A percentile compares a stretch with the other conserved stretches of the same genome.
These are phyloP conservation scores for Mytilinidion resinicola DNA, from an alignment of 495 filamentous ascomycete genomes.

Conservation along the genomic window DNA sequence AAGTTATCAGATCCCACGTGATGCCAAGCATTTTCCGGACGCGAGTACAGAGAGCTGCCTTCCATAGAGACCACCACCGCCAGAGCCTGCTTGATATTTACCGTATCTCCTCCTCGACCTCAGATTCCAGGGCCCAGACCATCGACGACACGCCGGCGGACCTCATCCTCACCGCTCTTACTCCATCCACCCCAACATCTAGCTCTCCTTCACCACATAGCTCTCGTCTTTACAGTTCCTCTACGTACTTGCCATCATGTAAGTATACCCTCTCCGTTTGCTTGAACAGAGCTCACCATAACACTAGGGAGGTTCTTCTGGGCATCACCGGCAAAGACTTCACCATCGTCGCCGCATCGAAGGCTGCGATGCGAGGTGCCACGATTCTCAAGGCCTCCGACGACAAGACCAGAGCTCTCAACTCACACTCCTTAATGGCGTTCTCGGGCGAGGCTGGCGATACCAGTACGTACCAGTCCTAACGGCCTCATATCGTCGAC, in stretches of 20 bases:
- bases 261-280: not conserved
- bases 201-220: not conserved
- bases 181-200: not conserved
- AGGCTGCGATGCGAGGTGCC: slow-evolving; percentile 93
- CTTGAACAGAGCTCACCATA: not conserved
- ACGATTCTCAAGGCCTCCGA: slow-evolving; percentile 94
- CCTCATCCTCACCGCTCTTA: not conserved
- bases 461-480: slow-evolving; percentile 58
- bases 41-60: too few relatives aligned
- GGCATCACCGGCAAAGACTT: slow-evolving; percentile 99
- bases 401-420: slow-evolving; percentile 89
- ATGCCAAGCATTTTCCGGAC: too few relatives aligned
- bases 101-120: too few relatives aligned
- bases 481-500: not conserved
- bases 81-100: too few relatives aligned
- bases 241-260: slow-evolving; percentile 1
- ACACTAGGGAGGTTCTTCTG: slow-evolving; percentile 88
- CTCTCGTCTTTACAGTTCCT: not conserved
- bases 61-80: too few relatives aligned
- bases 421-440: slow-evolving; percentile 92
- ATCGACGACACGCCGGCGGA: too few relatives aligned
- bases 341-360: slow-evolving; percentile 92
- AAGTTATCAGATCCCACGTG: too few relatives aligned
- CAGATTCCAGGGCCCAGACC: too few relatives aligned
- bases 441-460: slow-evolving; percentile 95